Base-by-base conservation (phyloP, 179 eudicot species). In the Pouteria campechiana region DNA sequence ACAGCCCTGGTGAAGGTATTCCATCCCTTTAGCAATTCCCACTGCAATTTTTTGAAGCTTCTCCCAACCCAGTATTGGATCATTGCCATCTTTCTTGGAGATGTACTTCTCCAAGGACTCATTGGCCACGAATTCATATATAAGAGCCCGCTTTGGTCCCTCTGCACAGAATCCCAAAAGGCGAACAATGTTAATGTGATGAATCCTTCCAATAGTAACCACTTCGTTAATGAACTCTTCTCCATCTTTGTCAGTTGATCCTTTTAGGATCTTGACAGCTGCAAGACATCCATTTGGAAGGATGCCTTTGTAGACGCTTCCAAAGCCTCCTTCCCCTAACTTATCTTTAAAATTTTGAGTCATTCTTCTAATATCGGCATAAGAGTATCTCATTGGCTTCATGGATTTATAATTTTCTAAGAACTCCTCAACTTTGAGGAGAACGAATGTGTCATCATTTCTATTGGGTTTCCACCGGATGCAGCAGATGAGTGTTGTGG, bases 1-100 rank as follows among this genome's bases (percentile, higher is more conserved):
- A 25, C 45, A 45, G 18, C 48, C 52, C 15, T 38, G 38, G 39
- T 55, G 60, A 19, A 46, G 29, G 31, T 55, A 45, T 11, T 45
- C 45, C 7, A 37, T 13, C 6, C 45, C 37, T 20, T 36, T 40
- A 29, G 55, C 55, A 27, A 51, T 31, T 30, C 56, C 47, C 2
- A 30, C 8, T n/a, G 45, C 44, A 50, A 50, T 50, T 11, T 38
- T 24, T 5, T 28, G 25, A 3, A 25, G 25, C 27, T 34, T 45
- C 38, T 35, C 23, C 51, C 45, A 55, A 30, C 32, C 46, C 9
- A 55, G 39, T n/a, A n/a, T n/a, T 9, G 17, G 22, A 7, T 5
- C n/a, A 25, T 9, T 45, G 6, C 38, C 22, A 3, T 35, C 17
- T 54, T 18, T 41, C 3, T 32, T 23, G 12, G 18, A 33, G 10